These are phyloP conservation scores for Neostapfia colusana DNA, from an alignment of 176 grass and related monocot genomes.

Conservation along the genomic window DNA sequence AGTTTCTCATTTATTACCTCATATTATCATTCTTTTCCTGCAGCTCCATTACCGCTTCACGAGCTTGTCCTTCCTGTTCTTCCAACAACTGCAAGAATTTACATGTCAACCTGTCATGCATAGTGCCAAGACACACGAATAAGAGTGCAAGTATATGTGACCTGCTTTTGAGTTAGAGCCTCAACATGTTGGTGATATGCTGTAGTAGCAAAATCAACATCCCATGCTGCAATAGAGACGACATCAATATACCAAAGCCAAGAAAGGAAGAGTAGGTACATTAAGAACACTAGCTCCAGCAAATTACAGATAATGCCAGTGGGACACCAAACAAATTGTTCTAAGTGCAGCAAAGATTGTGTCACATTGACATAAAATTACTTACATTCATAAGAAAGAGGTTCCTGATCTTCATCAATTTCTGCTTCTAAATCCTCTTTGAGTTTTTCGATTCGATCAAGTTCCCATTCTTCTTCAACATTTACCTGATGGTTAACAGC, in stretches of 20 bases:
- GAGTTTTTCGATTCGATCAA: conserved; percentile 94
- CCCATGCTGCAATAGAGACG: conserved; percentile 74
- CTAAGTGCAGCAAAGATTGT: background rate
- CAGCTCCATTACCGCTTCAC: conserved; percentile 58
- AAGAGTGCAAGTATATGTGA: conserved; percentile 42
- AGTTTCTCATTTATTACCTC: conserved; percentile 53
- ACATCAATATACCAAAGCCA: conserved; percentile 23
- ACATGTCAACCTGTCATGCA: conserved; percentile 26
- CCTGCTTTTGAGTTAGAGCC: conserved; percentile 88
- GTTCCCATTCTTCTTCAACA: conserved; percentile 94
- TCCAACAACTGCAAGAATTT: conserved; percentile 73
- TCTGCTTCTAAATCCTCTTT: conserved; percentile 98
- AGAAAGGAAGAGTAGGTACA: background rate
- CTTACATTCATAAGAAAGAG: conserved; percentile 91
- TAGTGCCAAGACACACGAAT: background rate
- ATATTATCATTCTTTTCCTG: conserved; percentile 60
- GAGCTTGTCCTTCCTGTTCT: conserved; percentile 85
- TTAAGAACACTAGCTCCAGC: background rate
- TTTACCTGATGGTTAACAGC: conserved; percentile 68
- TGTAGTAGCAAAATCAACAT: conserved; percentile 93
- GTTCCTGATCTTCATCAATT: conserved; percentile 99
- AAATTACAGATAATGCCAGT: conserved; percentile 11
- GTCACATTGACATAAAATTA: conserved; percentile 17
- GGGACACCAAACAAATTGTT: background rate
- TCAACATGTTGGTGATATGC: conserved; percentile 95